Conservation (phyloP, 164 flowering plant species). For the Vitis riparia region DNA sequence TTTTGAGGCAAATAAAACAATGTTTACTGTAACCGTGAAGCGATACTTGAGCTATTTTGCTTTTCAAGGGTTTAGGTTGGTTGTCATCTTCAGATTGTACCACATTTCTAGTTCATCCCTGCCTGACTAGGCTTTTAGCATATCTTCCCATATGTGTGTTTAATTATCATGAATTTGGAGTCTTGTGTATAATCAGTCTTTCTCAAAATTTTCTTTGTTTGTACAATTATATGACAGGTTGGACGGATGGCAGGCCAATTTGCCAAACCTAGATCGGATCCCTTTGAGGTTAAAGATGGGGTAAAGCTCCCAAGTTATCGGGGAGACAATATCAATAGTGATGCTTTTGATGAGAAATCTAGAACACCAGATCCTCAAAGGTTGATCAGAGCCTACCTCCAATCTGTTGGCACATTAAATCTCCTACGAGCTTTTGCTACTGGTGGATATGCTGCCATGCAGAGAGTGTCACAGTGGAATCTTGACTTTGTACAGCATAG, state of each 20-base stretch:
- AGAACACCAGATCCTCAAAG: slow-evolving; percentile 56
- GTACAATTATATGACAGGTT: slow-evolving; percentile 22
- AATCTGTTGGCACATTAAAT: slow-evolving; percentile 54
- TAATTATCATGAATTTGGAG: background rate
- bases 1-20: too few relatives aligned
- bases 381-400: slow-evolving; percentile 45
- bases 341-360: slow-evolving; percentile 46
- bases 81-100: background rate
- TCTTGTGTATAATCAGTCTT: background rate
- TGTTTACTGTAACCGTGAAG: too few relatives aligned
- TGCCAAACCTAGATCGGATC: slow-evolving; percentile 55
- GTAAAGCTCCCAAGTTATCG: slow-evolving; percentile 51
- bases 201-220: background rate
- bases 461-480: slow-evolving; percentile 54
- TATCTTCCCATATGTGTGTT: background rate
- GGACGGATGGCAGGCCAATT: slow-evolving; percentile 65
- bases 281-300: slow-evolving; percentile 46
- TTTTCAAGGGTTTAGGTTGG: too few relatives aligned
- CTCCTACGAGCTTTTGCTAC: slow-evolving; percentile 54
- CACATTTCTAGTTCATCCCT: too few relatives aligned
- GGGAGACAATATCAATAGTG: slow-evolving; percentile 50
- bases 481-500: slow-evolving; percentile 44
- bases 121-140: background rate
- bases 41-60: too few relatives aligned
- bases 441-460: slow-evolving; percentile 58